A percentile compares a stretch with the other conserved stretches of the same genome.
Evolutionary conservation across 345 rosid genomes (phyloP).

Genomic region (Salix purpurea): DNA sequence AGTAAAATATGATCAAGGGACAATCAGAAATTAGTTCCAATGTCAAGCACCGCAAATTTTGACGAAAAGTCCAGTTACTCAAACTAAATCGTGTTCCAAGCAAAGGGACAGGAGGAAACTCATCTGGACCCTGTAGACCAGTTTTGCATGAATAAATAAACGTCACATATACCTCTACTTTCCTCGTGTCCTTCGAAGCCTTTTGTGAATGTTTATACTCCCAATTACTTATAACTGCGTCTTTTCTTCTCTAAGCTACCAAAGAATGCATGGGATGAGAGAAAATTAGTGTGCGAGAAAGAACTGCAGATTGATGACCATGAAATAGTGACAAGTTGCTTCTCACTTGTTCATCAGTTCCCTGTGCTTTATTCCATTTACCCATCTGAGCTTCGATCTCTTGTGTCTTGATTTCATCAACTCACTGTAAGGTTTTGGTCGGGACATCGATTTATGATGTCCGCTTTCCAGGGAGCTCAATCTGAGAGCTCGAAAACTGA

Average conservation of each 20-base stretch:
- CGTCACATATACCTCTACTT: not conserved
- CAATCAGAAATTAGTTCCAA: not conserved
- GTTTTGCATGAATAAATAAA: not conserved
- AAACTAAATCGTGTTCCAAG: too few relatives aligned
- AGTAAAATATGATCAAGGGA: not conserved
- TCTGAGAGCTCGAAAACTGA: too few relatives aligned
- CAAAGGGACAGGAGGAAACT: too few relatives aligned
- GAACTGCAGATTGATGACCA: not conserved
- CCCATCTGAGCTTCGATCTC: not conserved
- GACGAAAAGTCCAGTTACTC: too few relatives aligned
- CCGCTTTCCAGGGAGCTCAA: not conserved
- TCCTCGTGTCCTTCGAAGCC: not conserved
- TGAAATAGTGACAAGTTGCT: not conserved
- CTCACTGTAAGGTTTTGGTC: not conserved
- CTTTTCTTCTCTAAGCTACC: not conserved
- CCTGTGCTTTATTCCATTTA: not conserved
- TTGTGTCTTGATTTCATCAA: not conserved
- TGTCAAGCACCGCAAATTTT: not conserved
- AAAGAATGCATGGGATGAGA: not conserved
- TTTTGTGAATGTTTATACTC: not conserved
- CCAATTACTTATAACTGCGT: not conserved
- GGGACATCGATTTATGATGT: not conserved
- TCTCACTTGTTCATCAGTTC: conserved; percentile 4
- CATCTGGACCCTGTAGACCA: not conserved
- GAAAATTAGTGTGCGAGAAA: not conserved